phyloP scores from a whole-genome alignment of 2,329 filamentous ascomycete species.

The Sclerotinia trifoliorum region DNA sequence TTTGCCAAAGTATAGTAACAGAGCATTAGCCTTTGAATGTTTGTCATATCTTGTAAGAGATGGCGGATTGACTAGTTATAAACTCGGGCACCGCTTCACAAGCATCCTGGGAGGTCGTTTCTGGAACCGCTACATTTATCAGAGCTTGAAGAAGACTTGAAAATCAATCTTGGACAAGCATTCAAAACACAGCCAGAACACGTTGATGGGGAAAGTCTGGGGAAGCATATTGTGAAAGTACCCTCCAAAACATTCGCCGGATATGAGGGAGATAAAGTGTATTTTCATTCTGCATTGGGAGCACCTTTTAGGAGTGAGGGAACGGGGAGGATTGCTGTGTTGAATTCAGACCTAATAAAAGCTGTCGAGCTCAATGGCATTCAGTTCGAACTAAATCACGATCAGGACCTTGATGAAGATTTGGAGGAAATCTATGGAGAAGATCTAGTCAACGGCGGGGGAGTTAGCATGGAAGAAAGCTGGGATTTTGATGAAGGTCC shows the following conservation, averaged over 20 bases:
- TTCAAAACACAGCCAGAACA: background rate
- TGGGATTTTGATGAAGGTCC: background rate
- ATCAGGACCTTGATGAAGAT: background rate
- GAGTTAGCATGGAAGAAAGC: background rate
- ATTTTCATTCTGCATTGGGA: background rate
- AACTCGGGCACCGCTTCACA: background rate
- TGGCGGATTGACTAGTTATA: background rate
- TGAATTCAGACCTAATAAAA: no score
- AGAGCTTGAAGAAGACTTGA: background rate
- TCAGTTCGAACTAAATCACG: background rate
- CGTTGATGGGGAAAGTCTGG: accelerated
- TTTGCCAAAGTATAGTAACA: background rate
- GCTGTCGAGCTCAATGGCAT: background rate
- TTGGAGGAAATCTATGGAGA: background rate
- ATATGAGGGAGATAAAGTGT: background rate
- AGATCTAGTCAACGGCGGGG: background rate
- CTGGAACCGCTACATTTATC: background rate
- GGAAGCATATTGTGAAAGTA: background rate
- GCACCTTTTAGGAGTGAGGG: background rate
- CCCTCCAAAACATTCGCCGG: background rate
- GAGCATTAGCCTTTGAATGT: background rate
- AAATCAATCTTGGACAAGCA: no score
- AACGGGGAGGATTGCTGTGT: background rate
- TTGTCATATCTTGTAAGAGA: constrained; percentile 4
- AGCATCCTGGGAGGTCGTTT: background rate